These are phyloP conservation scores for Psilocybe subaeruginosa DNA, from an alignment of 768 basidiomycete species.

Conservation along the genomic window DNA sequence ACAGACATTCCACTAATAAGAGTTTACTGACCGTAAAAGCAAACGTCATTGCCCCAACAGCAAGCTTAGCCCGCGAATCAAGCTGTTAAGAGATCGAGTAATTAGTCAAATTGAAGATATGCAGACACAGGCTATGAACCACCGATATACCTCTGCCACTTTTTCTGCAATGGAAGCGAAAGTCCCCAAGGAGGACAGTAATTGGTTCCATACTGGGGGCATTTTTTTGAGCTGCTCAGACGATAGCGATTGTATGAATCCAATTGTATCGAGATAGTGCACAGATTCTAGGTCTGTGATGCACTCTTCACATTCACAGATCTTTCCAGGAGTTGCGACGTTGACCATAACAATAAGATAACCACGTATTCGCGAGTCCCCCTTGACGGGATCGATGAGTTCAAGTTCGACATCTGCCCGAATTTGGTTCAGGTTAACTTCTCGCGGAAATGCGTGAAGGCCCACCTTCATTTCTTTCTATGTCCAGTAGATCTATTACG, in stretches of 20 bases:
- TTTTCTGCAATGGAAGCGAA: neutral
- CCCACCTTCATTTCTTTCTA: neutral
- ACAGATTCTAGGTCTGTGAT: neutral
- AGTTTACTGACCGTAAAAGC: neutral
- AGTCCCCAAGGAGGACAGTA: neutral
- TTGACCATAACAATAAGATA: neutral
- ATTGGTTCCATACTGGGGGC: neutral
- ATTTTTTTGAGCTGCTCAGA: neutral
- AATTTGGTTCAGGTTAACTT: no score
- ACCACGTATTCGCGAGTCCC: neutral
- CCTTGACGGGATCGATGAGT: neutral
- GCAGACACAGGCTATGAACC: neutral
- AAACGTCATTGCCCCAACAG: constrained; percentile 3
- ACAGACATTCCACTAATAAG: neutral
- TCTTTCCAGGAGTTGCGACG: neutral
- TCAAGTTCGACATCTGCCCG: neutral
- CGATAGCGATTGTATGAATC: neutral
- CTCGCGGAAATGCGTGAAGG: neutral
- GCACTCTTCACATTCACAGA: neutral
- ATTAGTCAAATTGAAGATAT: neutral
- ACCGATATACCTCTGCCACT: neutral
- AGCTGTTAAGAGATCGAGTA: neutral
- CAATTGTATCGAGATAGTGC: neutral
- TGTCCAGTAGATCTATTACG: neutral
- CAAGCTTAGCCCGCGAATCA: neutral